Conservation (phyloP, 1,284 basidiomycete genomes). For the Pyrrhoderma noxium region DNA sequence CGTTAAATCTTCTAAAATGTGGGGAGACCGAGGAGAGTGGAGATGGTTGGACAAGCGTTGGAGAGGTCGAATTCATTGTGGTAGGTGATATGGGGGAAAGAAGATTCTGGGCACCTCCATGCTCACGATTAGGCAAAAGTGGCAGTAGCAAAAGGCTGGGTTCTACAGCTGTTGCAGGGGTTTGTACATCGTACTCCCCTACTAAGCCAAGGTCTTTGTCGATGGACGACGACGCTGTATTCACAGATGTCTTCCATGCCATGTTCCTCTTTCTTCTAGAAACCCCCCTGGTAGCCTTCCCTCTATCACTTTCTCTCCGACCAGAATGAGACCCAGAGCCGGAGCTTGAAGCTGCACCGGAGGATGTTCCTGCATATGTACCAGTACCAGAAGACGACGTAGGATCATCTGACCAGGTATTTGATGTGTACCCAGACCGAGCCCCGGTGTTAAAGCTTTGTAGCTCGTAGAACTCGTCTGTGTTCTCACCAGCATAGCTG, state of each 20-base stretch:
- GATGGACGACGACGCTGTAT: not conserved
- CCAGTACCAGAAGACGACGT: conserved; percentile 7
- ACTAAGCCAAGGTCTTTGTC: no score
- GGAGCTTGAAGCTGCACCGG: conserved; percentile 1
- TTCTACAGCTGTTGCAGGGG: conserved; percentile 1
- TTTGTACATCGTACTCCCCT: not conserved
- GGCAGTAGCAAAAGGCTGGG: not conserved
- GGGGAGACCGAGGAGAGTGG: not conserved
- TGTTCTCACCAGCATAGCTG: conserved; percentile 8
- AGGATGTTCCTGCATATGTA: conserved; percentile 5
- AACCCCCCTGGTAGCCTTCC: not conserved
- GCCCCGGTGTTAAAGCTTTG: conserved; percentile 7
- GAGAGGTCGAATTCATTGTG: not conserved
- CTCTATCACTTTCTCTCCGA: not conserved
- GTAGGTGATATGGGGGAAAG: not conserved
- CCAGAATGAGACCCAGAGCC: conserved; percentile 7
- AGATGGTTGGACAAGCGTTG: not conserved
- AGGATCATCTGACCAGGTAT: not conserved
- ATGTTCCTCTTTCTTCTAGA: not conserved
- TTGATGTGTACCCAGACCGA: conserved; percentile 1
- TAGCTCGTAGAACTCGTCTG: conserved; percentile 5
- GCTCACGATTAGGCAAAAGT: not conserved
- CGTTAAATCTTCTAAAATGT: not conserved
- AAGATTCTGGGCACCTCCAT: not conserved
- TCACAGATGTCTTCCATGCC: not conserved